A percentile compares a stretch with the other conserved stretches of the same genome.
phyloP scores from a whole-genome alignment of 345 rosid species.

The Excoecaria cochinchinensis region DNA sequence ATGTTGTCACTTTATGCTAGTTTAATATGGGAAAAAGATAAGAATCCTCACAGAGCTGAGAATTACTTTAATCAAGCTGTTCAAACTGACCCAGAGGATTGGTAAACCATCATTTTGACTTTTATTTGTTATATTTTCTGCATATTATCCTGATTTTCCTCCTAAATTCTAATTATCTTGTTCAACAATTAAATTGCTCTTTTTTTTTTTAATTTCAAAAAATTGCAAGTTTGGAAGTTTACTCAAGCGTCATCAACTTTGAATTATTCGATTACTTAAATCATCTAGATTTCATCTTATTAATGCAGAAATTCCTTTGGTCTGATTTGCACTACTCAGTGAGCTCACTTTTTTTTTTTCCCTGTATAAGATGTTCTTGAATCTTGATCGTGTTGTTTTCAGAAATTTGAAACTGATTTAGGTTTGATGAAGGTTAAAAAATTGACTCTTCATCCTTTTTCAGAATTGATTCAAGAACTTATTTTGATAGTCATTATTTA shows the following conservation, averaged over 20 bases:
- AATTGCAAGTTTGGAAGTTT: background rate
- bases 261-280: too few relatives aligned
- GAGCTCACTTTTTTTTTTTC: too few relatives aligned
- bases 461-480: background rate
- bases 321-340: too few relatives aligned
- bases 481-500: background rate
- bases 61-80: constrained; percentile 58
- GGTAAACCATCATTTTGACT: constrained; percentile 31
- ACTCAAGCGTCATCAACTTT: too few relatives aligned
- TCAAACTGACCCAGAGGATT: constrained; percentile 55
- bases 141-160: background rate
- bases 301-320: too few relatives aligned
- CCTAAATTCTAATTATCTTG: background rate
- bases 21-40: constrained; percentile 52
- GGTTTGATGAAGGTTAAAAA: too few relatives aligned
- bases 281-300: too few relatives aligned
- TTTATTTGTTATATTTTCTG: background rate
- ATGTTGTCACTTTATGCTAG: constrained; percentile 57
- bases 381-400: background rate
- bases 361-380: too few relatives aligned
- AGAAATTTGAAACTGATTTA: too few relatives aligned
- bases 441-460: background rate
- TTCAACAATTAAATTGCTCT: too few relatives aligned
- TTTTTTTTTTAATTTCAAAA: background rate
- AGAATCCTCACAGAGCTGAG: constrained; percentile 54